Evolutionary conservation across 2,329 filamentous ascomycete species (phyloP).

Genomic region (Pezicula carpinea): DNA sequence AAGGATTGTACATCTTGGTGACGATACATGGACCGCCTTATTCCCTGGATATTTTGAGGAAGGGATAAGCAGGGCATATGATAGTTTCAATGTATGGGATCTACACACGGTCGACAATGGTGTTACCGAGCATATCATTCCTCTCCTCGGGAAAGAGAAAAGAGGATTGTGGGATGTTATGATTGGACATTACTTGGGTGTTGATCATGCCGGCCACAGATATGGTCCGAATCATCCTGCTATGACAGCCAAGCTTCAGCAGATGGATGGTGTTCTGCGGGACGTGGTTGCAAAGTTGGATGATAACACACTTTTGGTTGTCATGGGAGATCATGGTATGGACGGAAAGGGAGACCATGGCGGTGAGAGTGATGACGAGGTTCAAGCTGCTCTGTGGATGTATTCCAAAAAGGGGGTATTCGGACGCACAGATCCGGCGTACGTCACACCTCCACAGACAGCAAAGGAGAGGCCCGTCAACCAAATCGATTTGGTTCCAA

Average conservation of each 20-base stretch:
- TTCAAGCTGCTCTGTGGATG: slow-evolving; percentile 96
- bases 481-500: slow-evolving; percentile 95
- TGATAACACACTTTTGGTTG: slow-evolving; percentile 80
- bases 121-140: slow-evolving; percentile 85
- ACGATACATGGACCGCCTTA: slow-evolving; percentile 92
- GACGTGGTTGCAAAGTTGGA: slow-evolving; percentile 69
- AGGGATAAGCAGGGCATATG: slow-evolving; percentile 82
- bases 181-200: slow-evolving; percentile 88
- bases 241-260: slow-evolving; percentile 83
- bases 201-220: slow-evolving; percentile 94
- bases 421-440: slow-evolving; percentile 64
- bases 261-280: slow-evolving; percentile 82
- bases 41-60: slow-evolving; percentile 92
- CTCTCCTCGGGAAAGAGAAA: slow-evolving; percentile 64
- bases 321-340: slow-evolving; percentile 99
- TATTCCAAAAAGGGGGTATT: slow-evolving; percentile 87
- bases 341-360: slow-evolving; percentile 95
- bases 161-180: slow-evolving; percentile 83
- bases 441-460: slow-evolving; percentile 54
- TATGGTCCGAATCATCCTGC: slow-evolving; percentile 91
- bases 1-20: slow-evolving; percentile 88
- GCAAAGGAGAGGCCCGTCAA: slow-evolving; percentile 72
- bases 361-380: slow-evolving; percentile 95
- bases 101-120: slow-evolving; percentile 95
- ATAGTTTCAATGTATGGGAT: slow-evolving; percentile 98